Evolutionary conservation across 2,329 filamentous ascomycete genomes (phyloP).

Genomic region (Mollisiaceae sp.): DNA sequence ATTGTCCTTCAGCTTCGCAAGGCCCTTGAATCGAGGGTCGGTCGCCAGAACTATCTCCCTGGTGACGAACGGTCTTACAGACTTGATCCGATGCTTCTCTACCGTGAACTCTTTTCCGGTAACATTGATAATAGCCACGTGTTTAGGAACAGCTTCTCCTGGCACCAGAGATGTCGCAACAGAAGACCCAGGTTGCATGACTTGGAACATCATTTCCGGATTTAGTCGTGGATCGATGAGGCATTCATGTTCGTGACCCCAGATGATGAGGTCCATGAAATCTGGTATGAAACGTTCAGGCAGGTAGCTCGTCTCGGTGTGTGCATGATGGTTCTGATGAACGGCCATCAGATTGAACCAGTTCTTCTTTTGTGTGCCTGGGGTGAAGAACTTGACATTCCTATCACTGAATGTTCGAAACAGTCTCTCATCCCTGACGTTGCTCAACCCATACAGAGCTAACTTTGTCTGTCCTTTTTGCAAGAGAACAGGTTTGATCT

Average conservation of each 20-base stretch:
- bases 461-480: slow-evolving; percentile 95
- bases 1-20: slow-evolving; percentile 85
- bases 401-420: slow-evolving; percentile 92
- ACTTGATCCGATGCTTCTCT: slow-evolving; percentile 82
- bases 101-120: slow-evolving; percentile 81
- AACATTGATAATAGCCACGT: slow-evolving; percentile 84
- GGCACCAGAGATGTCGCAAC: slow-evolving; percentile 91
- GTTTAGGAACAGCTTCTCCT: slow-evolving; percentile 88
- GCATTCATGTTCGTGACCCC: slow-evolving; percentile 98
- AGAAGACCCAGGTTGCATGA: slow-evolving; percentile 97
- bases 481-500: slow-evolving; percentile 86
- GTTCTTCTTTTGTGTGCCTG: slow-evolving; percentile 77
- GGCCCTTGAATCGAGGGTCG: slow-evolving; percentile 75
- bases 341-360: slow-evolving; percentile 98
- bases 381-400: slow-evolving; percentile 92
- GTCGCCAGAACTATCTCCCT: slow-evolving; percentile 78
- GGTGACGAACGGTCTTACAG: slow-evolving; percentile 89
- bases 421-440: slow-evolving; percentile 92
- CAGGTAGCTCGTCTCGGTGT: slow-evolving; percentile 91
- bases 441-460: slow-evolving; percentile 91
- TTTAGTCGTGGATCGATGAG: slow-evolving; percentile 84
- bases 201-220: slow-evolving; percentile 86
- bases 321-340: slow-evolving; percentile 93
- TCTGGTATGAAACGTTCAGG: slow-evolving; percentile 92
- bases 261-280: slow-evolving; percentile 89